phyloP scores from a whole-genome alignment of 495 filamentous ascomycete species.

The Stereocaulon alpinum region DNA sequence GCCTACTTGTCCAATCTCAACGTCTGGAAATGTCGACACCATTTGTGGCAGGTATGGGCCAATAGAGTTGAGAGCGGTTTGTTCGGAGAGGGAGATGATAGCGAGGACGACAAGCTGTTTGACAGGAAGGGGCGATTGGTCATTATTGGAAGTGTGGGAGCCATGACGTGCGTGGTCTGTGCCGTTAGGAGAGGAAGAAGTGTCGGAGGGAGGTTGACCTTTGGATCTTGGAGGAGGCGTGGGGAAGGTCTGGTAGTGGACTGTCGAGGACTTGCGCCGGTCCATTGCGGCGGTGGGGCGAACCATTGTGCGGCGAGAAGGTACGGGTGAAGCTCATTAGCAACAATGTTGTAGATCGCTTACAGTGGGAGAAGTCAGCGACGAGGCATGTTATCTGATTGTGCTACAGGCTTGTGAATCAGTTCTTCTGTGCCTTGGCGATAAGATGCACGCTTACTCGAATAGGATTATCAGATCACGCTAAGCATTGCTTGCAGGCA shows the following conservation, averaged over 20 bases:
- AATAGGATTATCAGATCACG: neutral
- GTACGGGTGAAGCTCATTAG: neutral
- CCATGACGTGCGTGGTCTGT: conserved; percentile 21
- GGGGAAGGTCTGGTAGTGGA: conserved; percentile 91
- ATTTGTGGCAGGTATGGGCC: conserved; percentile 93
- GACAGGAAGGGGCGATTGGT: conserved; percentile 62
- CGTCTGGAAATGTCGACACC: conserved; percentile 74
- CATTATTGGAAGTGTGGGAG: conserved; percentile 23
- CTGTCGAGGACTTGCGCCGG: conserved; percentile 57
- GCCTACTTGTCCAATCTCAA: conserved; percentile 59
- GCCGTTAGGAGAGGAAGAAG: conserved; percentile 30
- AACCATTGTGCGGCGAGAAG: conserved; percentile 4
- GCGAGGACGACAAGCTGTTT: conserved; percentile 77
- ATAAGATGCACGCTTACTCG: neutral
- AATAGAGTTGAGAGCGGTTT: conserved; percentile 93
- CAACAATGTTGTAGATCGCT: neutral
- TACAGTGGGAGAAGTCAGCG: neutral
- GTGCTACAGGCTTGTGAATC: neutral
- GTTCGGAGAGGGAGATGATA: conserved; percentile 80
- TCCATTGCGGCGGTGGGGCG: conserved; percentile 11
- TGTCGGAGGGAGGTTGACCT: conserved; percentile 46
- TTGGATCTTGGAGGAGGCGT: conserved; percentile 77
- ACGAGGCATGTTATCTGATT: neutral
- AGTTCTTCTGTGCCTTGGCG: conserved; percentile 1
- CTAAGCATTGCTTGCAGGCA: neutral